Evolutionary conservation across 441 rosid genomes (phyloP).

Genomic region (Pelargonium hybrid): DNA sequence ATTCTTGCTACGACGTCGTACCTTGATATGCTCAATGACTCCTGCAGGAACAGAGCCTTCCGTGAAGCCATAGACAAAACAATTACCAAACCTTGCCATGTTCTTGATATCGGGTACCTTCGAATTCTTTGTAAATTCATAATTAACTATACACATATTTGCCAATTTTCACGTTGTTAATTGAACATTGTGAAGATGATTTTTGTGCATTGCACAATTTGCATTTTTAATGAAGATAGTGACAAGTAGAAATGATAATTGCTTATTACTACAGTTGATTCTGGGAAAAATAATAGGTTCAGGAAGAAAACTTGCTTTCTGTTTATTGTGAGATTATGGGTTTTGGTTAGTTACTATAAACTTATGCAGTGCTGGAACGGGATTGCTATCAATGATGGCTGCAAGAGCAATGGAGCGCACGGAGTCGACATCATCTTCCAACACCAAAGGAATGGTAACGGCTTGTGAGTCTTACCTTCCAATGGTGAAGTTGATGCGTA

Average conservation of each 20-base stretch:
- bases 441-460: constrained; percentile 40
- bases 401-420: constrained; percentile 53
- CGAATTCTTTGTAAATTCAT: not conserved
- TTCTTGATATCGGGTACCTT: constrained; percentile 77
- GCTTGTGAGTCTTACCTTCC: constrained; percentile 95
- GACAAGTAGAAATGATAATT: not conserved
- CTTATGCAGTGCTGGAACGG: constrained; percentile 87
- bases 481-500: constrained; percentile 84
- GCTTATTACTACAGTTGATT: not conserved
- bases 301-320: not conserved
- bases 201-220: not conserved
- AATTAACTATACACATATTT: not conserved
- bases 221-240: not conserved
- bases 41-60: constrained; percentile 56
- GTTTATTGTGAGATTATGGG: not conserved
- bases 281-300: not conserved
- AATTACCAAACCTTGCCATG: constrained; percentile 63
- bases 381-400: constrained; percentile 92
- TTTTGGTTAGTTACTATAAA: not conserved
- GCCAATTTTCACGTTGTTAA: not conserved
- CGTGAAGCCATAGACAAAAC: constrained; percentile 71
- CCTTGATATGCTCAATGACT: constrained; percentile 92
- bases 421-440: constrained; percentile 14
- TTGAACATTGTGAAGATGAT: no score
- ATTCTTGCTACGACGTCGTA: constrained; percentile 74